Conservation (phyloP, 2,329 filamentous ascomycete species). For the Arachnopeziza araneosa region DNA sequence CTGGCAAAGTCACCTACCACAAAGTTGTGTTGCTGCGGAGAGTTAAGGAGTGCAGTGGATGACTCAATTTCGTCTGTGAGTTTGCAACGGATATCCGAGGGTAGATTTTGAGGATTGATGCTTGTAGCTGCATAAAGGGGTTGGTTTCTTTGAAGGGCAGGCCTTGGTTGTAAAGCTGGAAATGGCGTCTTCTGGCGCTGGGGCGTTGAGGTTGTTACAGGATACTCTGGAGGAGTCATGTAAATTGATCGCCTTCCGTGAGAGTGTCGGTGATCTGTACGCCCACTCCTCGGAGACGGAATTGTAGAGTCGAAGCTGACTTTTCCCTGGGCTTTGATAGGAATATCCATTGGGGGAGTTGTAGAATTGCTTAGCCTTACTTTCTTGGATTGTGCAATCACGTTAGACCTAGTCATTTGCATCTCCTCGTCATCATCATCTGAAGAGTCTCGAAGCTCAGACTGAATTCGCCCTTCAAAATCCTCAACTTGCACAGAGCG, state of each 20-base stretch:
- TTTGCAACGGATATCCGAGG: not conserved
- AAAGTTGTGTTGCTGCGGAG: not conserved
- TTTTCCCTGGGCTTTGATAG: not conserved
- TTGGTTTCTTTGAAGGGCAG: not conserved
- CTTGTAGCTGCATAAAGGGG: not conserved
- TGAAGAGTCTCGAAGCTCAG: not conserved
- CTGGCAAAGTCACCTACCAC: not conserved
- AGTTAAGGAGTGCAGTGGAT: not conserved
- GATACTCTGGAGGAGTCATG: constrained; percentile 1
- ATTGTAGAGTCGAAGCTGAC: not conserved
- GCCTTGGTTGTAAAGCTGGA: constrained; percentile 2
- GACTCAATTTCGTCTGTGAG: not conserved
- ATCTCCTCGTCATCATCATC: not conserved
- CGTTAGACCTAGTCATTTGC: not conserved
- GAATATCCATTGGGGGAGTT: not conserved
- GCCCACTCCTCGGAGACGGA: not conserved
- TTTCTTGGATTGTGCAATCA: not conserved
- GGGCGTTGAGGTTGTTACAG: not conserved
- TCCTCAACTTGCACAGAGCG: not conserved
- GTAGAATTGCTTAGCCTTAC: not conserved
- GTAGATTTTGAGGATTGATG: not conserved
- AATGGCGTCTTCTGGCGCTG: constrained; percentile 11
- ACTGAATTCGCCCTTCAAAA: not conserved
- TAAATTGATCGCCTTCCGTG: constrained; percentile 5
- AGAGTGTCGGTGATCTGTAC: constrained; percentile 1